Percentiles rank a stretch among this genome's conserved stretches.
Conservation (phyloP, 2,329 filamentous ascomycete species). For the Neurospora sp. region DNA sequence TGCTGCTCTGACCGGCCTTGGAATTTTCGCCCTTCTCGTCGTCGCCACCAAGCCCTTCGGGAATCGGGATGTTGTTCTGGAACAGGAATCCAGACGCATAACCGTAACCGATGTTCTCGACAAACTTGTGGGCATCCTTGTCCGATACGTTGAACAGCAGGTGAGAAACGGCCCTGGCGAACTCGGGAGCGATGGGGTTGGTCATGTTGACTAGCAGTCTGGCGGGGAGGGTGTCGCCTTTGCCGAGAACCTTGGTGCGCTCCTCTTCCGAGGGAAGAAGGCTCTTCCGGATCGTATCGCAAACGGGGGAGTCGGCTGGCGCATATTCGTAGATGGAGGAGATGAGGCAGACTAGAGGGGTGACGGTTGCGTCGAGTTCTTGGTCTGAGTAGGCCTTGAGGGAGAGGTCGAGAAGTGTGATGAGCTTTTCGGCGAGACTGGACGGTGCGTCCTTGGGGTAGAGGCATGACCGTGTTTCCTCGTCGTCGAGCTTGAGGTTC, state of each 20-base stretch:
- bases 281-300: constrained; percentile 50
- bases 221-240: constrained; percentile 63
- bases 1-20: not conserved
- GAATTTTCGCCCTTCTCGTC: constrained; percentile 11
- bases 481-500: constrained; percentile 60
- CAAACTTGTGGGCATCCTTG: constrained; percentile 68
- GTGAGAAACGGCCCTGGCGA: constrained; percentile 65
- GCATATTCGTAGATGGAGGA: constrained; percentile 62
- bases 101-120: constrained; percentile 89
- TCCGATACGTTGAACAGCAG: constrained; percentile 83
- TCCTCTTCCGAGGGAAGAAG: constrained; percentile 73
- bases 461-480: constrained; percentile 43
- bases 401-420: constrained; percentile 60
- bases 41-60: constrained; percentile 37
- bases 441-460: constrained; percentile 57
- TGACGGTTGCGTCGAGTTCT: constrained; percentile 62
- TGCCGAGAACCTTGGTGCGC: constrained; percentile 66
- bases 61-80: constrained; percentile 71
- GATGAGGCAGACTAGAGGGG: constrained; percentile 66
- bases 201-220: constrained; percentile 70
- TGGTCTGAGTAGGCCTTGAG: constrained; percentile 52
- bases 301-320: constrained; percentile 37
- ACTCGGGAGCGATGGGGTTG: constrained; percentile 58
- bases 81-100: constrained; percentile 86
- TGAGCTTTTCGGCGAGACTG: constrained; percentile 52